Percentiles rank a stretch among this genome's conserved stretches.
phyloP scores from a whole-genome alignment of 1,284 basidiomycete species.

The Malassezia arunalokei region DNA sequence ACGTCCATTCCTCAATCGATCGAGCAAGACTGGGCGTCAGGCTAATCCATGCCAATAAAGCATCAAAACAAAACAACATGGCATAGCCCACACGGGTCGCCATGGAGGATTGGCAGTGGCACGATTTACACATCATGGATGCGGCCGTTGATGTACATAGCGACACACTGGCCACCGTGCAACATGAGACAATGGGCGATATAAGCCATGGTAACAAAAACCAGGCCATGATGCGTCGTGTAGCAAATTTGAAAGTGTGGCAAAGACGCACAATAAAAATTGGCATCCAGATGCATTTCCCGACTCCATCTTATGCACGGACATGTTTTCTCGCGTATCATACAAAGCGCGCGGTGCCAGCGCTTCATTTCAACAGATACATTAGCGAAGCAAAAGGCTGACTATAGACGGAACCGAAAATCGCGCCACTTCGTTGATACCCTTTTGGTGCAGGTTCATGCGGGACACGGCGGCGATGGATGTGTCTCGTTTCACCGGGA shows the following conservation, averaged over 20 bases:
- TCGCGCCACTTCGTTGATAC: slow-evolving; percentile 40
- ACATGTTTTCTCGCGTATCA: too few species aligned
- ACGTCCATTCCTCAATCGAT: slow-evolving; percentile 79
- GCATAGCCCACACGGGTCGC: slow-evolving; percentile 94
- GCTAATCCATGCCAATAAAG: slow-evolving; percentile 93
- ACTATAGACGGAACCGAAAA: slow-evolving; percentile 17
- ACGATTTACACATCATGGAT: slow-evolving; percentile 94
- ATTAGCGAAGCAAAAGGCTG: slow-evolving; percentile 2
- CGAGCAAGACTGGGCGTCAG: slow-evolving; percentile 76
- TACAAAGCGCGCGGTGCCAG: neutral
- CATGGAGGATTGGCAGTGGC: slow-evolving; percentile 97
- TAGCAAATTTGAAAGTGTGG: too few species aligned
- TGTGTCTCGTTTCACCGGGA: slow-evolving; percentile 43
- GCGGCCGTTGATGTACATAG: slow-evolving; percentile 66
- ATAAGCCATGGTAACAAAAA: slow-evolving; percentile 63
- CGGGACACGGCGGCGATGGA: slow-evolving; percentile 42
- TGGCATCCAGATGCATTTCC: too few species aligned
- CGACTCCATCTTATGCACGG: too few species aligned
- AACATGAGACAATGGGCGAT: slow-evolving; percentile 54
- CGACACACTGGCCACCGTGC: slow-evolving; percentile 17
- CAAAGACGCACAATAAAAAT: too few species aligned
- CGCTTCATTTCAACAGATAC: neutral
- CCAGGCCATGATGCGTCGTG: slow-evolving; percentile 54
- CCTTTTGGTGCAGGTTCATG: slow-evolving; percentile 24
- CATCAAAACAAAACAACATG: slow-evolving; percentile 87